These are phyloP conservation scores for Neurospora sp. DNA, from an alignment of 495 filamentous ascomycete genomes.

Conservation along the genomic window DNA sequence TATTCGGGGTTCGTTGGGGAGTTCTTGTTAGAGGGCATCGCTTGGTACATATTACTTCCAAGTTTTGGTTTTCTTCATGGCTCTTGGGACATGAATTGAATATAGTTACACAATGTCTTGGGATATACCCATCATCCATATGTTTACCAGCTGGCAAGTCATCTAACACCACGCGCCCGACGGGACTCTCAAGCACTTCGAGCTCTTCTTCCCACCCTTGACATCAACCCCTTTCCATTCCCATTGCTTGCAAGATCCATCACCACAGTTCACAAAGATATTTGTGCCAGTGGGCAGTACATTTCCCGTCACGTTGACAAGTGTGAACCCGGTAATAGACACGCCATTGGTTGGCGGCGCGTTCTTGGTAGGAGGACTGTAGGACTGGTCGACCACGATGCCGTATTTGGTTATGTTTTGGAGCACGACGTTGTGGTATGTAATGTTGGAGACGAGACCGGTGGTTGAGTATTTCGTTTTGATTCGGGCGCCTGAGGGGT, in stretches of 20 bases:
- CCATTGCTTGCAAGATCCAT: conserved; percentile 38
- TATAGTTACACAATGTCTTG: neutral
- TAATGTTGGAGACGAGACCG: conserved; percentile 46
- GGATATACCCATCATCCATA: neutral
- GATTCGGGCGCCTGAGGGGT: conserved; percentile 38
- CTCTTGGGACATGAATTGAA: neutral
- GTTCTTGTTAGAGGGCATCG: neutral
- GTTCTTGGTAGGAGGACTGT: conserved; percentile 55
- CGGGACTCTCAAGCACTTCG: conserved; percentile 23
- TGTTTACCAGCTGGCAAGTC: neutral
- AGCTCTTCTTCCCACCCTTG: conserved; percentile 37
- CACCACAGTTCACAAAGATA: conserved; percentile 46
- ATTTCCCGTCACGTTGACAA: conserved; percentile 42
- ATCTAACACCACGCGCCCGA: neutral
- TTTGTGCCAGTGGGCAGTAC: conserved; percentile 32
- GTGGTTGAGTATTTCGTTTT: conserved; percentile 52
- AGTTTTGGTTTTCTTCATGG: neutral
- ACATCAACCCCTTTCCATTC: conserved; percentile 36
- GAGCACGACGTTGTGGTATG: conserved; percentile 54
- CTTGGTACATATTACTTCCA: neutral
- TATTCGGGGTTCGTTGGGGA: neutral
- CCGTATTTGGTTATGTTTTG: conserved; percentile 50
- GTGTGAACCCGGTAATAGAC: conserved; percentile 47
- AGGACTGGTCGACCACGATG: conserved; percentile 61
- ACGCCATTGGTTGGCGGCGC: conserved; percentile 45